A percentile compares a stretch with the other conserved stretches of the same genome.
These are phyloP conservation scores for Extremus antarcticus DNA, from an alignment of 495 filamentous ascomycete species.

Conservation along the genomic window DNA sequence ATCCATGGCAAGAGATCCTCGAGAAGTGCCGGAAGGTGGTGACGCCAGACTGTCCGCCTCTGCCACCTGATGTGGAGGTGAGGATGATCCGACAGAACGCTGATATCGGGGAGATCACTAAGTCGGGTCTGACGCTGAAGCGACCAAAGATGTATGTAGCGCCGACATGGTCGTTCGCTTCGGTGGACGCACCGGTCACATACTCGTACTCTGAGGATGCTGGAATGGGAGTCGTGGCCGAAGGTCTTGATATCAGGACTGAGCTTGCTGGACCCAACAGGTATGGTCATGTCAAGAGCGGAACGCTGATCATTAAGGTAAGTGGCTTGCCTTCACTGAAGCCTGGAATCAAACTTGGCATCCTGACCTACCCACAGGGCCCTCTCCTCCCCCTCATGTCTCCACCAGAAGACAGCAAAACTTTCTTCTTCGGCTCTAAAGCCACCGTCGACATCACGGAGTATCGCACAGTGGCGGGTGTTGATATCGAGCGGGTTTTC, in stretches of 20 bases:
- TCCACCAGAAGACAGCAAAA: not conserved
- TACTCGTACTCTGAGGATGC: not conserved
- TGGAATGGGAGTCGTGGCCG: not conserved
- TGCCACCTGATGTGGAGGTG: not conserved
- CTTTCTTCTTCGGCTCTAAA: not conserved
- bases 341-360: not conserved
- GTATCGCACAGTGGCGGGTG: not conserved
- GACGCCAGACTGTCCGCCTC: not conserved
- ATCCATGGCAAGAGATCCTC: not conserved
- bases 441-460: not conserved
- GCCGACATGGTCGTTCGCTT: not conserved
- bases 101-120: not conserved
- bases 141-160: not conserved
- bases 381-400: not conserved
- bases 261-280: not conserved
- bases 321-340: not conserved
- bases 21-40: not conserved
- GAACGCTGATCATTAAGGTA: not conserved
- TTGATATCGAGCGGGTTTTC: not conserved
- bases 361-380: not conserved
- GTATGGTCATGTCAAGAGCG: not conserved
- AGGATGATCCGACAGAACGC: not conserved
- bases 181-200: not conserved
- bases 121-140: not conserved
- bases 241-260: not conserved